A percentile compares a stretch with the other conserved stretches of the same genome.
phyloP scores from a whole-genome alignment of 148 eudicot species.

The Vaccinium vitisidaea region DNA sequence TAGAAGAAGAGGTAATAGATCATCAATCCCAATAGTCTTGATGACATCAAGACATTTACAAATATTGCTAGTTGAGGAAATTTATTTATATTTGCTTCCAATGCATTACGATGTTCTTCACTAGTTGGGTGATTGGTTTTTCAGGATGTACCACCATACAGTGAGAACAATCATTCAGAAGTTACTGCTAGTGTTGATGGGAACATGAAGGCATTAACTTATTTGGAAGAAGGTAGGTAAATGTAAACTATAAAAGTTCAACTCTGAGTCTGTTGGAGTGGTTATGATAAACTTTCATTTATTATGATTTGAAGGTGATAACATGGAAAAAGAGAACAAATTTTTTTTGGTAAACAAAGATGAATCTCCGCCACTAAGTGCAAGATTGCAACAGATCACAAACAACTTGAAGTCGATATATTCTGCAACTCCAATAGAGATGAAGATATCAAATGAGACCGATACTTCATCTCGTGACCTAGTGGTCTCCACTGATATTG shows the following conservation, averaged over 20 bases:
- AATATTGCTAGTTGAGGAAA: neutral
- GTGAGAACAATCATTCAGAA: constrained; percentile 14
- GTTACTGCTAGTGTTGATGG: constrained; percentile 9
- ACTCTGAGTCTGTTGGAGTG: neutral
- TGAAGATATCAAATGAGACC: constrained; percentile 31
- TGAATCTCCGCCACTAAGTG: constrained; percentile 72
- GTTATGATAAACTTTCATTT: neutral
- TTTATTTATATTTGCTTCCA: neutral
- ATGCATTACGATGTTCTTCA: neutral
- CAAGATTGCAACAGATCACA: constrained; percentile 53
- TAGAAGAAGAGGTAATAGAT: constrained; percentile 3
- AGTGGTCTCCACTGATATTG: constrained; percentile 30
- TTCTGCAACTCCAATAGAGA: constrained; percentile 48
- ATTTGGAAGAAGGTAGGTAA: constrained; percentile 19
- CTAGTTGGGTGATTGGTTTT: neutral
- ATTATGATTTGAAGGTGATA: constrained; percentile 12
- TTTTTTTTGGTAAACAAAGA: constrained; percentile 13
- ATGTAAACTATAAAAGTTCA: neutral
- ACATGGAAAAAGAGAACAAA: constrained; percentile 52
- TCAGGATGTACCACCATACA: constrained; percentile 22
- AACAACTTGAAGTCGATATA: constrained; percentile 56
- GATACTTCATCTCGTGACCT: constrained; percentile 28
- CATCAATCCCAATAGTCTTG: constrained; percentile 1
- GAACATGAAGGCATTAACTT: constrained; percentile 14
- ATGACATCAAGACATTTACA: neutral